Evolutionary conservation across 306 rosid species (phyloP).

Genomic region (Fragaria iinumae): DNA sequence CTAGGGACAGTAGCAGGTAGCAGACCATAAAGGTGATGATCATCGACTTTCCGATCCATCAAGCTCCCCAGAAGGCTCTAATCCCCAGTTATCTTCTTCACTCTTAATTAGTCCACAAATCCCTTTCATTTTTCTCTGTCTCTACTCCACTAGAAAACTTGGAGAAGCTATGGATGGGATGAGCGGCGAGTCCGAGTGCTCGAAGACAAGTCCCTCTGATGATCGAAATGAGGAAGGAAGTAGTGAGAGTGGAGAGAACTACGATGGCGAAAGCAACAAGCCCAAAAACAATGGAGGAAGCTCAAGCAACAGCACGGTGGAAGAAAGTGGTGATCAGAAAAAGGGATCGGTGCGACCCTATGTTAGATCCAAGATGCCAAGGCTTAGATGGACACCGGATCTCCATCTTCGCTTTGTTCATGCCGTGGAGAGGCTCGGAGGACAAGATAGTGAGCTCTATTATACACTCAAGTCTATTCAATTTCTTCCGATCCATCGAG

Average conservation of each 20-base stretch:
- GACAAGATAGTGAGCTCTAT: conserved; percentile 76
- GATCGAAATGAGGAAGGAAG: conserved; percentile 33
- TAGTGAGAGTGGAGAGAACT: conserved; percentile 37
- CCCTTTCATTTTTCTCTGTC: background rate
- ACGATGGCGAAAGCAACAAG: conserved; percentile 25
- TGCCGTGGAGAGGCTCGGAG: conserved; percentile 91
- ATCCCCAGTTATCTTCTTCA: conserved; percentile 28
- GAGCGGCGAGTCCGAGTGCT: conserved; percentile 42
- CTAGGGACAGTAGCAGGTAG: background rate
- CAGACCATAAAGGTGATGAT: conserved; percentile 14
- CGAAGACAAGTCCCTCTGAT: conserved; percentile 44
- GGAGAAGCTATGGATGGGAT: conserved; percentile 32
- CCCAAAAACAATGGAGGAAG: conserved; percentile 54
- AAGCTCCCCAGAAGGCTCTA: conserved; percentile 20
- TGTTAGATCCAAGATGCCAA: conserved; percentile 87
- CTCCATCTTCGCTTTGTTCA: conserved; percentile 88
- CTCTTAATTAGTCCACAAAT: background rate
- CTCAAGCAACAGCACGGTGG: conserved; percentile 89
- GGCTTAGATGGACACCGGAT: conserved; percentile 93
- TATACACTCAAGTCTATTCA: background rate
- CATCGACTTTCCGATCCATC: conserved; percentile 23
- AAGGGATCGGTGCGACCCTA: conserved; percentile 76
- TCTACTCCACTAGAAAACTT: background rate
- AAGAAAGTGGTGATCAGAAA: conserved; percentile 48
- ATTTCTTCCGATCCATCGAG: background rate